Evolutionary conservation across 805 yeast genomes (phyloP).

Genomic region (Pichia ethanolica): DNA sequence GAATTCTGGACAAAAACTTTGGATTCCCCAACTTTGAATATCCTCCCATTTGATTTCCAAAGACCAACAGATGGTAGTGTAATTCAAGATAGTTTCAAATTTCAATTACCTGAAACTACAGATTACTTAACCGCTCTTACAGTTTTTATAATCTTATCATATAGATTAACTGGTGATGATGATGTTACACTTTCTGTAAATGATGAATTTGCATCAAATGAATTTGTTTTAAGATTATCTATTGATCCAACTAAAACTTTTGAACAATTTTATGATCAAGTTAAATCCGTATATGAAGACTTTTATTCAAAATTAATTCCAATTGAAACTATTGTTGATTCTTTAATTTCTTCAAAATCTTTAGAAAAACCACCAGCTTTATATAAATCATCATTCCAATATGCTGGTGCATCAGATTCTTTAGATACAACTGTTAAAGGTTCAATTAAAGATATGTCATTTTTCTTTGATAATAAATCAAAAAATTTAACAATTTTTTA

Average conservation of each 20-base stretch:
- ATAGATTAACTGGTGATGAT: constrained; percentile 87
- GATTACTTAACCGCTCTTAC: constrained; percentile 52
- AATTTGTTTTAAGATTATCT: constrained; percentile 53
- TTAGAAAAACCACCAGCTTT: constrained; percentile 55
- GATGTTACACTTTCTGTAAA: constrained; percentile 85
- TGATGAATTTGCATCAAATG: constrained; percentile 37
- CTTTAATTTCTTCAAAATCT: constrained; percentile 41
- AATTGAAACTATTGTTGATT: constrained; percentile 49
- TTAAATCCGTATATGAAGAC: constrained; percentile 33
- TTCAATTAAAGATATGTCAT: constrained; percentile 56
- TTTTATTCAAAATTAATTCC: constrained; percentile 33
- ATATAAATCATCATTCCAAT: constrained; percentile 54
- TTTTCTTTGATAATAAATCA: constrained; percentile 37
- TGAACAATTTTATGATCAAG: constrained; percentile 40
- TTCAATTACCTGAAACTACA: constrained; percentile 5
- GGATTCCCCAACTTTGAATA: constrained; percentile 78
- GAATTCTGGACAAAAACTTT: constrained; percentile 58
- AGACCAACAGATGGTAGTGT: constrained; percentile 64
- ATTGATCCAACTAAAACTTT: constrained; percentile 53
- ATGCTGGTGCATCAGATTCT: constrained; percentile 29
- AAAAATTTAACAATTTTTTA: constrained; percentile 44
- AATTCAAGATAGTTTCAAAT: constrained; percentile 45
- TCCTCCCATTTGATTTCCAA: constrained; percentile 80
- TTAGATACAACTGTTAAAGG: constrained; percentile 43
- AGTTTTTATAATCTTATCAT: constrained; percentile 61